Percentiles rank a stretch among this genome's conserved stretches.
These are phyloP conservation scores for Phytopythium litorale DNA, from an alignment of 352 stramenopile genomes.

Conservation along the genomic window DNA sequence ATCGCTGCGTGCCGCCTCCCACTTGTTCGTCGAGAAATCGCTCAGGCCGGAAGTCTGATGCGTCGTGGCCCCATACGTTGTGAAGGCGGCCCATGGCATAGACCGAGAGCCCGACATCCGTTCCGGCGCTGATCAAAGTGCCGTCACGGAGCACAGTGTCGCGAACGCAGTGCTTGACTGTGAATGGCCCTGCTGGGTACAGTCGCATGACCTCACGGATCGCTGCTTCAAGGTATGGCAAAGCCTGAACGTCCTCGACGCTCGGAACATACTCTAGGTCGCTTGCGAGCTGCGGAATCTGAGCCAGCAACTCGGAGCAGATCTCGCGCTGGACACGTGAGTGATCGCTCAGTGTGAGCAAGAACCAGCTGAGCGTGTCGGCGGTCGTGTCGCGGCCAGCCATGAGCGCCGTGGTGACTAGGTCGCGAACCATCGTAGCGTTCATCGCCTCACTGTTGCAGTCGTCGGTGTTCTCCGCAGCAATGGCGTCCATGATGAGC, in stretches of 20 bases:
- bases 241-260: conserved; percentile 39
- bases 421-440: conserved; percentile 41
- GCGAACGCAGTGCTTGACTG: conserved; percentile 32
- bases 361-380: conserved; percentile 46
- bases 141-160: conserved; percentile 47
- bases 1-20: conserved; percentile 2
- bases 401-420: conserved; percentile 60
- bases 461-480: conserved; percentile 17
- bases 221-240: conserved; percentile 53
- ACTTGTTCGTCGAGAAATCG: conserved; percentile 32
- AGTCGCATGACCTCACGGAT: conserved; percentile 59
- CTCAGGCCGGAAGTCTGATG: conserved; percentile 35
- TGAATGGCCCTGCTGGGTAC: conserved; percentile 40
- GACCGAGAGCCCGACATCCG: conserved; percentile 27
- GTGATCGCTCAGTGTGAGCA: conserved; percentile 37
- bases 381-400: conserved; percentile 66
- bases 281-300: conserved; percentile 19
- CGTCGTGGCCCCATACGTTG: conserved; percentile 45
- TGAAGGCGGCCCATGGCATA: conserved; percentile 38
- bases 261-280: conserved; percentile 23
- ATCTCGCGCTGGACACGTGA: conserved; percentile 27
- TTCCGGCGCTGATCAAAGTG: conserved; percentile 18
- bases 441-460: conserved; percentile 9
- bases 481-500: conserved; percentile 34
- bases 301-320: conserved; percentile 18